A percentile compares a stretch with the other conserved stretches of the same genome.
These are phyloP conservation scores for Lasiosphaeris hirsuta DNA, from an alignment of 495 filamentous ascomycete species.

Conservation along the genomic window DNA sequence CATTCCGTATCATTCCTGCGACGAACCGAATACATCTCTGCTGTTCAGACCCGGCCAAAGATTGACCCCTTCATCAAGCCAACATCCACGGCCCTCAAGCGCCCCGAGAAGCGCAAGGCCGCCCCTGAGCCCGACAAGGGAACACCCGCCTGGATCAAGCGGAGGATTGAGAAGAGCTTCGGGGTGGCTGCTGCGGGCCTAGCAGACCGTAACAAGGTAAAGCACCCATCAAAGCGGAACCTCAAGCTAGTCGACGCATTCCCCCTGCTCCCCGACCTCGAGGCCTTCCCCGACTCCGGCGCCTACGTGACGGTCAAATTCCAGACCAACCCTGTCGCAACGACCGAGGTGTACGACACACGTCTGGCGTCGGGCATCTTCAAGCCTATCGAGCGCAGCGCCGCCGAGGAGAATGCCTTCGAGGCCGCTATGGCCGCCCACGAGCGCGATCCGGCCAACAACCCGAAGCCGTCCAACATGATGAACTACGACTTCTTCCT, in stretches of 20 bases:
- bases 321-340: slow-evolving; percentile 68
- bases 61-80: slow-evolving; percentile 36
- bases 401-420: slow-evolving; percentile 48
- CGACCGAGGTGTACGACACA: slow-evolving; percentile 61
- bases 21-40: slow-evolving; percentile 92
- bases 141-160: slow-evolving; percentile 73
- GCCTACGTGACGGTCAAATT: slow-evolving; percentile 89
- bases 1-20: slow-evolving; percentile 87
- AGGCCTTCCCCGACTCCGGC: slow-evolving; percentile 81
- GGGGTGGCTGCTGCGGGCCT: slow-evolving; percentile 64
- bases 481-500: slow-evolving; percentile 84
- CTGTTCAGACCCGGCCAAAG: slow-evolving; percentile 42
- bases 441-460: slow-evolving; percentile 57
- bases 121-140: slow-evolving; percentile 59
- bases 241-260: slow-evolving; percentile 74
- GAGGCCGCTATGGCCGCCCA: slow-evolving; percentile 56
- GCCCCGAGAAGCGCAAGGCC: slow-evolving; percentile 40
- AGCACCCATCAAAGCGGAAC: slow-evolving; percentile 79
- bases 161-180: slow-evolving; percentile 81
- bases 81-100: slow-evolving; percentile 32
- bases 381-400: slow-evolving; percentile 55
- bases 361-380: slow-evolving; percentile 80
- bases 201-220: slow-evolving; percentile 69
- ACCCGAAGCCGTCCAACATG: slow-evolving; percentile 58
- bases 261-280: slow-evolving; percentile 83